Percentiles rank a stretch among this genome's conserved stretches.
phyloP scores from a whole-genome alignment of 1,139 yeast genomes.

The Suhomyces bokatorum region DNA sequence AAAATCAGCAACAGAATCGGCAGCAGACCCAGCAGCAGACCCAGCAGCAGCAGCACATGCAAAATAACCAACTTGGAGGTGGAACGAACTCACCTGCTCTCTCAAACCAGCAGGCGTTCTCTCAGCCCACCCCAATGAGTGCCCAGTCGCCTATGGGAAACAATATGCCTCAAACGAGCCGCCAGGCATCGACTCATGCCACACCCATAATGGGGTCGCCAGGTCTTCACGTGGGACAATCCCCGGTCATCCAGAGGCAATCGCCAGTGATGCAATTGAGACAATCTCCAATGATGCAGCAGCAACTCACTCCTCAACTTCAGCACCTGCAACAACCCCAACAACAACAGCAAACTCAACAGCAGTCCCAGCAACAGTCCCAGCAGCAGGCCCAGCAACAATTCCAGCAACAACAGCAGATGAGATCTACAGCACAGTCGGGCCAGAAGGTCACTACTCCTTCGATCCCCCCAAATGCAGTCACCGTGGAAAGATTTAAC shows the following conservation, averaged over 20 bases:
- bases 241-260: slow-evolving; percentile 17
- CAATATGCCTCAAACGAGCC: slow-evolving; percentile 8
- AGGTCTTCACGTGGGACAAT: slow-evolving; percentile 14
- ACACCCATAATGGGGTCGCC: slow-evolving; percentile 17
- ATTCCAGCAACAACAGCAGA: slow-evolving; percentile 11
- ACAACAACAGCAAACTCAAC: slow-evolving; percentile 8
- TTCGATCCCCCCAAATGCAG: slow-evolving; percentile 28
- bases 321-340: slow-evolving; percentile 11
- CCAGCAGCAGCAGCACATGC: slow-evolving; percentile 7
- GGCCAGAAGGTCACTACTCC: slow-evolving; percentile 7
- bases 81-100: neutral
- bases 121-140: slow-evolving; percentile 1
- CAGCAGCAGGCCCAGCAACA: slow-evolving; percentile 16
- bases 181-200: slow-evolving; percentile 15
- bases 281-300: slow-evolving; percentile 13
- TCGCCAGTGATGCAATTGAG: slow-evolving; percentile 10
- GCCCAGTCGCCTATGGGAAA: slow-evolving; percentile 9
- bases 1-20: slow-evolving; percentile 8
- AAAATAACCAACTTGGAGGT: slow-evolving; percentile 5
- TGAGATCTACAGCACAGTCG: neutral
- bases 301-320: slow-evolving; percentile 3
- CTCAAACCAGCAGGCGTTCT: neutral
- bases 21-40: slow-evolving; percentile 5
- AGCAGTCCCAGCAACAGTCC: slow-evolving; percentile 16
- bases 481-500: slow-evolving; percentile 43